Base-by-base conservation (phyloP, 768 basidiomycete genomes). In the Lactifluus pinguis region DNA sequence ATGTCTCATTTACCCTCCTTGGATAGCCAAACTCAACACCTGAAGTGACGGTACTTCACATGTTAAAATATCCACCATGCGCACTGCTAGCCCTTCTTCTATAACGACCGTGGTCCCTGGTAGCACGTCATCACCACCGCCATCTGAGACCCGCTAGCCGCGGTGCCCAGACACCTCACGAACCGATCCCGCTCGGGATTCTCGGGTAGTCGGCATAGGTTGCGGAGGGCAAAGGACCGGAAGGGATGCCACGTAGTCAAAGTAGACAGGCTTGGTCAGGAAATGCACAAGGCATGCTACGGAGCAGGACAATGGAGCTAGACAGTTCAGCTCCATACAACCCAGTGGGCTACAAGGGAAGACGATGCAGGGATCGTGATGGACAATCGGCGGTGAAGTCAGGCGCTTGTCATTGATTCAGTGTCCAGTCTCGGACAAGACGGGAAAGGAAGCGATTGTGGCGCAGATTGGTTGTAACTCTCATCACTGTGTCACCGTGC, bases 321-420 rank as follows among this genome's bases (percentile, higher is more conserved):
- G 36, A 13, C 21, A 83, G 82, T 36, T 83, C 73, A 10, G 83
- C 4, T 36, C 34, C 5, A 36, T 36, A 36, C 34, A 9, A 9
- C 34, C 4, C 34, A 36, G 34, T 36, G n/a, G n/a, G 10, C 87
- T 83, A 5, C n/a, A n/a, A n/a, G n/a, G n/a, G n/a, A n/a, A n/a
- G n/a, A n/a, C n/a, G n/a, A n/a, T n/a, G n/a, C 89, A 29, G 89
- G 89, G 89, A 92, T 91, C 1, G 83, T 83, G 0, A 79, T 67
- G 3, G 81, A 82, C 10, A 73, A 72, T 17, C 72, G 74, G 34
- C 73, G 74, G 44, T 71, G 74, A 6, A 78, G 70, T 38, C 32
- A 32, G 32, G 32, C 32, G 32, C 32, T 32, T 32, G 32, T 7
- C 32, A 32, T 32, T 7, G 32, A 32, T 7, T 7, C 32, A 7